Evolutionary conservation across 768 basidiomycete species (phyloP).

Genomic region (Leccinum truebloodii): DNA sequence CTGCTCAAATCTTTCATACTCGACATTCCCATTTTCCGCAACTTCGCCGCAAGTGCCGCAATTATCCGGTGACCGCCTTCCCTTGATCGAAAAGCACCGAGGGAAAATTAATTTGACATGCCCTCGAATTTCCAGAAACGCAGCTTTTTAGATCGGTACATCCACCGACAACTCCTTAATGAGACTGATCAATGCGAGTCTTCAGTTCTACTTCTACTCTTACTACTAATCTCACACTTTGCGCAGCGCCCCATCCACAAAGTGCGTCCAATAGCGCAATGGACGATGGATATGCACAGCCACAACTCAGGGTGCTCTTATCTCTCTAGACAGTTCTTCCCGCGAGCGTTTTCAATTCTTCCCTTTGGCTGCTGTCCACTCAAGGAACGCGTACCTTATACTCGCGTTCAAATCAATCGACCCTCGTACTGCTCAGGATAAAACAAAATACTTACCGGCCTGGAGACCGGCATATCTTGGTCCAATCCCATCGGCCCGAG

Average conservation of each 20-base stretch:
- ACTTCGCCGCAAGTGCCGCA: constrained; percentile 20
- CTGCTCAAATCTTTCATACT: background rate
- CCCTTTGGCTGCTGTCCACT: background rate
- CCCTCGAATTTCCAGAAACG: constrained; percentile 3
- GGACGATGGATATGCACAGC: constrained; percentile 11
- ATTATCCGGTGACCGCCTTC: constrained; percentile 9
- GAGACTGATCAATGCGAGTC: constrained; percentile 1
- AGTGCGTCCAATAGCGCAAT: constrained; percentile 14
- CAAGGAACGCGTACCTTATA: background rate
- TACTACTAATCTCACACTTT: background rate
- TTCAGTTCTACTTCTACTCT: constrained; percentile 1
- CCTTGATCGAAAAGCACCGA: constrained; percentile 20
- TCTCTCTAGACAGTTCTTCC: constrained; percentile 18
- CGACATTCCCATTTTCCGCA: constrained; percentile 14
- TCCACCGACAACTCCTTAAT: constrained; percentile 6
- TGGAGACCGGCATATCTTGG: constrained; percentile 4
- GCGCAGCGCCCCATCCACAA: constrained; percentile 8
- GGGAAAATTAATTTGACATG: constrained; percentile 1
- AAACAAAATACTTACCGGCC: background rate
- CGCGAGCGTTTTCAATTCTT: constrained; percentile 19
- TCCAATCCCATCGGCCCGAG: constrained; percentile 15
- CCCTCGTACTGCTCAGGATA: background rate
- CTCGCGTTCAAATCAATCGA: background rate
- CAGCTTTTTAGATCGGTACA: background rate
- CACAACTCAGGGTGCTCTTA: constrained; percentile 17